These are phyloP conservation scores for Collybia sp. DNA, from an alignment of 768 basidiomycete species.

Conservation along the genomic window DNA sequence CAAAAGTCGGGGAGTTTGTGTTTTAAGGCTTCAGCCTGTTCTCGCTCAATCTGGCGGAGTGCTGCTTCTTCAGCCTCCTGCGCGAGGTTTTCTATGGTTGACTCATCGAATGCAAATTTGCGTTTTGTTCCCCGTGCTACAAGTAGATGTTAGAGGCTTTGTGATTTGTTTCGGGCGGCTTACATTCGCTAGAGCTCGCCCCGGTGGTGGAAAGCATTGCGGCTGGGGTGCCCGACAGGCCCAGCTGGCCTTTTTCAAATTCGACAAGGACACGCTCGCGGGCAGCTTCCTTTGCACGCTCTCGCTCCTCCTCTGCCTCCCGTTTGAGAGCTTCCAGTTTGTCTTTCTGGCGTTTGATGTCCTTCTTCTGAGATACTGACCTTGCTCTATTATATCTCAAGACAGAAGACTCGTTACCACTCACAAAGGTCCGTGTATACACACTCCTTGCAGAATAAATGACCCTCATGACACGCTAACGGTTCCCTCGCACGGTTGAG, in stretches of 20 bases:
- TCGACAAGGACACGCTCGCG: constrained; percentile 86
- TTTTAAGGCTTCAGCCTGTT: constrained; percentile 81
- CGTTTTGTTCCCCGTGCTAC: constrained; percentile 67
- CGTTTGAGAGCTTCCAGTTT: constrained; percentile 68
- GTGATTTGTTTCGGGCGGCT: background rate
- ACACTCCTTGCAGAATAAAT: constrained; percentile 96
- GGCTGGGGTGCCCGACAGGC: constrained; percentile 46
- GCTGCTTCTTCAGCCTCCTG: constrained; percentile 88
- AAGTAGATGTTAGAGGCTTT: background rate
- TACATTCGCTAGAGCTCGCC: constrained; percentile 31
- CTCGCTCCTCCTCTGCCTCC: constrained; percentile 78
- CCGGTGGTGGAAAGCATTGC: constrained; percentile 32
- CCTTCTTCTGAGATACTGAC: constrained; percentile 82
- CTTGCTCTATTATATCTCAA: constrained; percentile 4
- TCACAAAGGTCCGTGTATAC: constrained; percentile 79
- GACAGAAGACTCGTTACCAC: constrained; percentile 16
- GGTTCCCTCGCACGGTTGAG: constrained; percentile 81
- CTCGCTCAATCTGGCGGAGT: constrained; percentile 72
- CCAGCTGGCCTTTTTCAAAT: constrained; percentile 84
- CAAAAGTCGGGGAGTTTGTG: constrained; percentile 96
- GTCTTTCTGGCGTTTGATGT: constrained; percentile 88
- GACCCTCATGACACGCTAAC: constrained; percentile 78
- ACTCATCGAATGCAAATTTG: constrained; percentile 79
- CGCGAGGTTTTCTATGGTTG: constrained; percentile 65
- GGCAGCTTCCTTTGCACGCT: constrained; percentile 65